Evolutionary conservation across 73 alveolate species (phyloP).

Genomic region (Paramecium bursaria): DNA sequence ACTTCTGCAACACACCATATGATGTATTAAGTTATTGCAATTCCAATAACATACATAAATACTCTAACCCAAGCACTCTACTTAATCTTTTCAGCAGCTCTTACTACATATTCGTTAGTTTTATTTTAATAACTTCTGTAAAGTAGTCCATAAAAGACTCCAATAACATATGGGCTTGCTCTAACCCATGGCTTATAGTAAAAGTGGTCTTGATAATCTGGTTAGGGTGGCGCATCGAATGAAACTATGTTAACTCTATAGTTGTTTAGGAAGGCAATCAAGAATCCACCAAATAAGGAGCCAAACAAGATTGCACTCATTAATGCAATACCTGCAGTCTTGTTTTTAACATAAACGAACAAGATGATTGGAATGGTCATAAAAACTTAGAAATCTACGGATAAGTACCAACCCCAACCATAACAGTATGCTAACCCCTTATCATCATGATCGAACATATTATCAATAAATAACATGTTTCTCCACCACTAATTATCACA

Average conservation of each 20-base stretch:
- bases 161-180: conserved; percentile 70
- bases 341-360: conserved; percentile 42
- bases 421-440: conserved; percentile 62
- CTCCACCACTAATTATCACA: conserved; percentile 75
- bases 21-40: conserved; percentile 61
- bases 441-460: conserved; percentile 59
- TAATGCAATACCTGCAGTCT: conserved; percentile 42
- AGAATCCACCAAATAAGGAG: conserved; percentile 5
- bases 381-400: conserved; percentile 74
- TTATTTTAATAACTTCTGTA: conserved; percentile 63
- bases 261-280: conserved; percentile 25
- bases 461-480: conserved; percentile 71
- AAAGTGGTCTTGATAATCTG: conserved; percentile 56
- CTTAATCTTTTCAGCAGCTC: conserved; percentile 37
- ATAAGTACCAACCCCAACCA: conserved; percentile 76
- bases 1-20: conserved; percentile 66
- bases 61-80: conserved; percentile 20
- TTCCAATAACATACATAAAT: conserved; percentile 61
- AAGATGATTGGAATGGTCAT: conserved; percentile 64
- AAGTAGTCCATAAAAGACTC: conserved; percentile 67
- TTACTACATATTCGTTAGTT: background rate
- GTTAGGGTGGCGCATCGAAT: conserved; percentile 44
- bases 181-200: conserved; percentile 75
- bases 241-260: conserved; percentile 34
- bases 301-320: conserved; percentile 41